Evolutionary conservation across 2,329 filamentous ascomycete genomes (phyloP), one percentile per base, ranked within the genome.

Genomic region (Cylindrodendrum hubeiense): DNA sequence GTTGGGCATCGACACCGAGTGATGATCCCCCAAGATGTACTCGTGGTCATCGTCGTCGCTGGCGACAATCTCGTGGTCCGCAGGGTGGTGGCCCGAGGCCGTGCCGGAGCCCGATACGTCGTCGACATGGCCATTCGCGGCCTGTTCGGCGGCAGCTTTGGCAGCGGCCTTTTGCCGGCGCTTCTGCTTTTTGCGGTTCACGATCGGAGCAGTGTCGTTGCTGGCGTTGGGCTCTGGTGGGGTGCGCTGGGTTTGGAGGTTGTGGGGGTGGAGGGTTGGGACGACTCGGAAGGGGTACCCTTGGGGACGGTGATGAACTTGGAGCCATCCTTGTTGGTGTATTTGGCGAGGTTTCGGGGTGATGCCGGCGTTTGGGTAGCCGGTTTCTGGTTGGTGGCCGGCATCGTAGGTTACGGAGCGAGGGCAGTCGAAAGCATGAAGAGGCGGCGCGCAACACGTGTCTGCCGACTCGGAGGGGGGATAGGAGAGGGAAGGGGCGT

Each of bases 161-260:
- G 91, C 91, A 33, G 93, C 92, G 34, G 92, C 92, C 81, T 98
- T 98, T 77, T 93, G 91, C 71, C 95, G 89, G 72, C 95, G 90
- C 85, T 97, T 98, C 80, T 96, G 93, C 85, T 98, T 98, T 86
- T 98, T 98, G 77, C 93, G 90, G 81, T 97, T 98, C 55, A 95
- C 91, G 9, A 85, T 76, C 47, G 83, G 84, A 47, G 84, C 81
- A 50, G 79, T 73, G 52, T 66, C 67, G 66, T 80, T 75, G 65
- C 67, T 71, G 63, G 65, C 63, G 66, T 63, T 76, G 72, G 71
- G 43, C 68, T 71, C 67, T 72, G 70, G 65, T 71, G 76, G 66
- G 74, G 62, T 76, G 73, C 69, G 69, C 70, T 79, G 76, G 70
- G 77, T 75, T 74, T 79, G 47, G 83, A 76, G 24, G 81, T 75